Percentiles rank a stretch among this genome's conserved stretches.
Conservation (phyloP, 1,284 basidiomycete genomes). For the Vanrija humicola region DNA sequence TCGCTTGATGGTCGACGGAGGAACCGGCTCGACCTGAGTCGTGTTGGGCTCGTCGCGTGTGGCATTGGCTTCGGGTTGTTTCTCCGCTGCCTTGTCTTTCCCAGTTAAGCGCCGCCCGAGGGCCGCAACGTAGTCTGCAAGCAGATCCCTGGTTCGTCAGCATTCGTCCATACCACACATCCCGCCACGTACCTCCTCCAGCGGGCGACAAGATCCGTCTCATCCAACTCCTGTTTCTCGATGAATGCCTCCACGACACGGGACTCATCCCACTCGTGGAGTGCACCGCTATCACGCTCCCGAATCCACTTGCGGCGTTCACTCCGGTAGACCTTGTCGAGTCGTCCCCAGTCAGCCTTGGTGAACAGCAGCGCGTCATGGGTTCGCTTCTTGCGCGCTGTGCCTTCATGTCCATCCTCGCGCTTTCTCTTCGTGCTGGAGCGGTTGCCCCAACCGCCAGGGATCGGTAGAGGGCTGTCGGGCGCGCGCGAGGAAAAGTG, state of each 20-base stretch:
- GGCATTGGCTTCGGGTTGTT: too few relatives aligned
- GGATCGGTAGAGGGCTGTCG: slow-evolving; percentile 6
- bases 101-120: too few relatives aligned
- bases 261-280: slow-evolving; percentile 6
- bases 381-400: neutral
- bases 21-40: neutral
- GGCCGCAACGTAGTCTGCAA: too few relatives aligned
- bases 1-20: slow-evolving; percentile 9
- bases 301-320: slow-evolving; percentile 30
- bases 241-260: slow-evolving; percentile 11
- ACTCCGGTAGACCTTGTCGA: slow-evolving; percentile 29
- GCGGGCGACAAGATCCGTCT: slow-evolving; percentile 6
- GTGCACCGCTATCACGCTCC: slow-evolving; percentile 29
- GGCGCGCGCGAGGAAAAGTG: neutral
- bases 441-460: slow-evolving; percentile 22
- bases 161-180: too few relatives aligned
- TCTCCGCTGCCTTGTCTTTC: too few relatives aligned
- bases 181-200: slow-evolving; percentile 1
- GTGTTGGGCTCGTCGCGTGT: too few relatives aligned
- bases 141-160: too few relatives aligned
- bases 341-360: slow-evolving; percentile 35
- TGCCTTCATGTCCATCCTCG: neutral
- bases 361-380: slow-evolving; percentile 23
- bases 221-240: neutral
- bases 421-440: slow-evolving; percentile 11